phyloP scores from a whole-genome alignment of 2,329 filamentous ascomycete genomes.

The Fusarium pseudonygamai region DNA sequence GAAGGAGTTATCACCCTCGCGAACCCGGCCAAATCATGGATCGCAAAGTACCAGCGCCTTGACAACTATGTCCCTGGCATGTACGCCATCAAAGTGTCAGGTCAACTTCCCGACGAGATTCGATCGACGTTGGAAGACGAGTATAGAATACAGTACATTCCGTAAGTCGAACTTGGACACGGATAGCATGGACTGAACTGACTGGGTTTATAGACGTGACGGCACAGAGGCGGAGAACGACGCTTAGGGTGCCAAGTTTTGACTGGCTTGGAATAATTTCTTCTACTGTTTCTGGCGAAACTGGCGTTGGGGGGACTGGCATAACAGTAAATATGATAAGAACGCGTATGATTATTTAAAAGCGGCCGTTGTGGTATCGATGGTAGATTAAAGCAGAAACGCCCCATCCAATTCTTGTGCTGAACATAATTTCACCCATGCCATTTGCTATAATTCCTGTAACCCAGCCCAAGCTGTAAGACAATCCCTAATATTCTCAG shows the following conservation, averaged over 20 bases:
- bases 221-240: conserved; percentile 64
- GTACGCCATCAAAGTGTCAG: conserved; percentile 95
- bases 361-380: conserved; percentile 45
- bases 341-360: conserved; percentile 23
- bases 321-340: conserved; percentile 18
- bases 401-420: conserved; percentile 15
- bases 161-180: conserved; percentile 51
- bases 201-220: conserved; percentile 57
- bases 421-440: neutral
- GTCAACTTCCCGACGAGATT: conserved; percentile 76
- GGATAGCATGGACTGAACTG: neutral
- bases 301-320: conserved; percentile 45
- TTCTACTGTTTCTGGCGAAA: conserved; percentile 42
- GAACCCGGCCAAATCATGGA: conserved; percentile 88
- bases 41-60: conserved; percentile 94
- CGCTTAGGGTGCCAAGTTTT: conserved; percentile 43
- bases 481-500: conserved; percentile 8
- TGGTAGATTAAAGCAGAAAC: conserved; percentile 37
- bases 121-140: conserved; percentile 69
- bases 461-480: neutral
- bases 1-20: conserved; percentile 89
- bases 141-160: conserved; percentile 71
- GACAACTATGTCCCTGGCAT: conserved; percentile 88
- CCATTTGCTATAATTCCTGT: neutral
- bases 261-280: neutral